Conservation (phyloP, 1,284 basidiomycete species). For the Melampsora larici-populina region DNA sequence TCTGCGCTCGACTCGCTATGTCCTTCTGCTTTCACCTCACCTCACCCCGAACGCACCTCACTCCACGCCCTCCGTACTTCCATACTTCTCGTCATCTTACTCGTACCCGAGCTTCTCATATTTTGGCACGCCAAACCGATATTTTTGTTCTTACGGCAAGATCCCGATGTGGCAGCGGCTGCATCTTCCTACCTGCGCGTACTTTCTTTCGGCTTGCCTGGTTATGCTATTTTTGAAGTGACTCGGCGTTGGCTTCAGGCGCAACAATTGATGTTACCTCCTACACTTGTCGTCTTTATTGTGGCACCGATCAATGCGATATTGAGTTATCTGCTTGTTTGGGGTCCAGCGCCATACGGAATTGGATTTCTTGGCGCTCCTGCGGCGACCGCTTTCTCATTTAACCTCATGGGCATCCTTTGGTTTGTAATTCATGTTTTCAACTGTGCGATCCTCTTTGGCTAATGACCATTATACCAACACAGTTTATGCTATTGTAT, state of each 20-base stretch:
- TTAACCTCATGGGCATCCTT: conserved; percentile 69
- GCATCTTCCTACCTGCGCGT: conserved; percentile 74
- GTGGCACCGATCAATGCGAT: conserved; percentile 81
- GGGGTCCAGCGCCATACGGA: conserved; percentile 72
- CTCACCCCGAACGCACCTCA: not conserved
- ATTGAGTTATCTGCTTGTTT: conserved; percentile 82
- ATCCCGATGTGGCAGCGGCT: conserved; percentile 74
- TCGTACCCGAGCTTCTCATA: conserved; percentile 45
- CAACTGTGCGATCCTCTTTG: not conserved
- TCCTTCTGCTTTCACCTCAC: conserved; percentile 58
- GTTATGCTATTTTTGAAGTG: conserved; percentile 62
- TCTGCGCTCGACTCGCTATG: conserved; percentile 25
- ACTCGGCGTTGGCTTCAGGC: conserved; percentile 79
- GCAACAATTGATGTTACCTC: conserved; percentile 74
- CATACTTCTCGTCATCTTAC: conserved; percentile 45
- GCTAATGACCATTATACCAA: conserved; percentile 57
- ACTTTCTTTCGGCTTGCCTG: conserved; percentile 78
- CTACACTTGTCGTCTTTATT: conserved; percentile 77
- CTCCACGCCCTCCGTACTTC: conserved; percentile 44
- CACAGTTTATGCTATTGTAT: conserved; percentile 64
- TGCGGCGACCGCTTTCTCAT: conserved; percentile 79
- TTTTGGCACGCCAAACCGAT: conserved; percentile 70
- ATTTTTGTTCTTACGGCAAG: conserved; percentile 74
- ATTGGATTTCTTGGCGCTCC: conserved; percentile 93
- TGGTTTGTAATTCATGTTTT: conserved; percentile 40